Percentiles rank a stretch among this genome's conserved stretches.
phyloP scores from a whole-genome alignment of 2,329 filamentous ascomycete genomes.

The Alternaria sp. region DNA sequence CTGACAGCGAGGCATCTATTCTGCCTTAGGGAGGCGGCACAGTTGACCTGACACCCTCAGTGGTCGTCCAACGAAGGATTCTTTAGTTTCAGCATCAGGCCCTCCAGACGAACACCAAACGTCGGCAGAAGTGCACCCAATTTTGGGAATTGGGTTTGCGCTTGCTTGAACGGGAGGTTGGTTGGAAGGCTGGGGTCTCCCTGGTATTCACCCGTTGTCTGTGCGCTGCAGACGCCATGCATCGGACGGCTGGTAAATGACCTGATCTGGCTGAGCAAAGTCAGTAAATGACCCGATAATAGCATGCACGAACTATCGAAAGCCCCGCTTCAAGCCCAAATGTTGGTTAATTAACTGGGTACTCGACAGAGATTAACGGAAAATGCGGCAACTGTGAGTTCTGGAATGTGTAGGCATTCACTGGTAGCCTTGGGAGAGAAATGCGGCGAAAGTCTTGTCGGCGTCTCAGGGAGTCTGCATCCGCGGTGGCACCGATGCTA shows the following conservation, averaged over 20 bases:
- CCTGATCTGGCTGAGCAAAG: constrained; percentile 30
- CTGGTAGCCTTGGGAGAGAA: constrained; percentile 1
- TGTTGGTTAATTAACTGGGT: constrained; percentile 44
- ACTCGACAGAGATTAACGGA: constrained; percentile 26
- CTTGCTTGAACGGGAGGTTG: constrained; percentile 28
- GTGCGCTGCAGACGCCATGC: constrained; percentile 36
- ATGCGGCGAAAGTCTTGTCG: constrained; percentile 11
- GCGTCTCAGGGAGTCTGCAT: constrained; percentile 3
- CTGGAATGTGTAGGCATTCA: not conserved
- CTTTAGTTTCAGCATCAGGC: constrained; percentile 16
- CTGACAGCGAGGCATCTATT: constrained; percentile 18
- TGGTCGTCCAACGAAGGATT: constrained; percentile 6
- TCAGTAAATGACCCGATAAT: constrained; percentile 39
- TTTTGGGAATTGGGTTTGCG: constrained; percentile 18
- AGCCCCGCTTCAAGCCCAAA: constrained; percentile 41
- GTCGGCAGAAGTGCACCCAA: constrained; percentile 11
- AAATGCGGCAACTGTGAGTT: constrained; percentile 19
- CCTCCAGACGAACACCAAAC: constrained; percentile 21
- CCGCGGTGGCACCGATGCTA: not conserved
- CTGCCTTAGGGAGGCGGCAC: constrained; percentile 24
- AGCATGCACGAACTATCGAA: constrained; percentile 38
- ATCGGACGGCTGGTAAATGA: constrained; percentile 36
- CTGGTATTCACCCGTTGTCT: constrained; percentile 26
- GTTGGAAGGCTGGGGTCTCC: constrained; percentile 21
- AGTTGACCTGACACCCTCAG: not conserved